These are phyloP conservation scores for Fremontodendron californicum DNA, from an alignment of 345 rosid species.

Conservation along the genomic window DNA sequence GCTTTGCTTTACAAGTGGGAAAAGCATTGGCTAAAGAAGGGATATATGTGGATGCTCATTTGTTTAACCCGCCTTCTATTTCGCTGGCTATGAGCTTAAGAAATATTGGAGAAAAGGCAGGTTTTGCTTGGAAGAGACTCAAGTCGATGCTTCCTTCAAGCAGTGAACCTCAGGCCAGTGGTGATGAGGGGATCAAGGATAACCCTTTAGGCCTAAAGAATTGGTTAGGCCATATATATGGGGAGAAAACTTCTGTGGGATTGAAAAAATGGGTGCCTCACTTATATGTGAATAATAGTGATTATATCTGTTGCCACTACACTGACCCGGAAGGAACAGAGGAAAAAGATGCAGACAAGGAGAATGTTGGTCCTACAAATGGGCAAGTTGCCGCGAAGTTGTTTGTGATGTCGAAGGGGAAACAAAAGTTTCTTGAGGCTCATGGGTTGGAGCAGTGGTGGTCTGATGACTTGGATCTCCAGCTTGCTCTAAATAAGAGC, in stretches of 20 bases:
- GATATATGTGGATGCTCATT: conserved; percentile 72
- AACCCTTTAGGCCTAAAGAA: conserved; percentile 44
- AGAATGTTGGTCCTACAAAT: conserved; percentile 39
- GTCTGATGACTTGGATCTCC: conserved; percentile 82
- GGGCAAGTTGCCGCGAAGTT: conserved; percentile 70
- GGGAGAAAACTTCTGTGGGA: conserved; percentile 37
- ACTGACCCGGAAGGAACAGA: conserved; percentile 45
- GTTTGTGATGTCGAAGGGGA: conserved; percentile 82
- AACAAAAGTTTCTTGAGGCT: conserved; percentile 89
- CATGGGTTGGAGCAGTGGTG: conserved; percentile 98
- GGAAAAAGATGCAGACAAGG: conserved; percentile 39
- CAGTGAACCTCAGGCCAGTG: conserved; percentile 16
- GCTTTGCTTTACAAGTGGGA: conserved; percentile 92
- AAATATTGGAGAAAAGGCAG: conserved; percentile 81
- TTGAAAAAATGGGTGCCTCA: conserved; percentile 83
- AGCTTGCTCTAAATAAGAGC: conserved; percentile 60
- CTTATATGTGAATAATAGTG: conserved; percentile 84
- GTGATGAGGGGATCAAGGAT: conserved; percentile 22
- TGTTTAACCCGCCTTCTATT: conserved; percentile 91
- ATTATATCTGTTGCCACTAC: conserved; percentile 82
- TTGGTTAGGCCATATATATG: conserved; percentile 51
- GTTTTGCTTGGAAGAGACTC: conserved; percentile 67
- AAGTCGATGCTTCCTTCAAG: conserved; percentile 73
- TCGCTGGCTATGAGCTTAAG: conserved; percentile 89
- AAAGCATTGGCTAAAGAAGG: conserved; percentile 87